Evolutionary conservation across 768 basidiomycete species (phyloP).

Genomic region (Leucocoprinus leucothites): DNA sequence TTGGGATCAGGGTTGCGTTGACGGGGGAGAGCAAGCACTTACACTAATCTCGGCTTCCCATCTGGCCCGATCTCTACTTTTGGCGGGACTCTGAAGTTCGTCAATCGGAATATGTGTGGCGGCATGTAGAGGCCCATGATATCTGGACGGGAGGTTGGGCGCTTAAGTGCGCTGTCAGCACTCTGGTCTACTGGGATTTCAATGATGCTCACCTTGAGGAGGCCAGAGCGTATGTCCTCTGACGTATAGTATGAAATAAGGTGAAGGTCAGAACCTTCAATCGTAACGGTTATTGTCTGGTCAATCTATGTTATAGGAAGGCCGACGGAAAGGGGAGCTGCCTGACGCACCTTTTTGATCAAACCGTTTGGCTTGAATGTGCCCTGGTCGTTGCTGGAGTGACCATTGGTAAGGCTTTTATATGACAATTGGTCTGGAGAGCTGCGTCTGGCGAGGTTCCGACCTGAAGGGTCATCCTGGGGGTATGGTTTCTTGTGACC

Average conservation of each 20-base stretch:
- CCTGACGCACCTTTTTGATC: slow-evolving; percentile 66
- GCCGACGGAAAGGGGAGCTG: not conserved
- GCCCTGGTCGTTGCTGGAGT: slow-evolving; percentile 42
- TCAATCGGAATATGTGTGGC: slow-evolving; percentile 71
- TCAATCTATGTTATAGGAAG: not conserved
- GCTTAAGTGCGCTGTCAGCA: slow-evolving; percentile 27
- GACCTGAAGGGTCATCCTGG: slow-evolving; percentile 41
- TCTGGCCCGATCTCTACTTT: slow-evolving; percentile 73
- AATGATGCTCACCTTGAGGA: slow-evolving; percentile 45
- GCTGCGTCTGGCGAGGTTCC: slow-evolving; percentile 33
- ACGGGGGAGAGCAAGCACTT: slow-evolving; percentile 24
- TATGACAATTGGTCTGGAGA: slow-evolving; percentile 39
- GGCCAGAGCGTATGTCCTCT: slow-evolving; percentile 70
- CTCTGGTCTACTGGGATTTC: not conserved
- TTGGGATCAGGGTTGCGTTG: slow-evolving; percentile 4
- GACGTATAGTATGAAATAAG: slow-evolving; percentile 83
- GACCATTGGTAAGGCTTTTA: slow-evolving; percentile 28
- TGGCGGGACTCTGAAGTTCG: slow-evolving; percentile 83
- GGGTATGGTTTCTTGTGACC: slow-evolving; percentile 49
- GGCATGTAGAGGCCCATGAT: slow-evolving; percentile 73
- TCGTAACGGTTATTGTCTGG: slow-evolving; percentile 83
- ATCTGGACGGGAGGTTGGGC: slow-evolving; percentile 67
- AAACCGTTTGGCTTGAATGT: slow-evolving; percentile 71
- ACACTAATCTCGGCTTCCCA: slow-evolving; percentile 65
- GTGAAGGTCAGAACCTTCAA: slow-evolving; percentile 78